These are phyloP conservation scores for Beauveria medogensis DNA, from an alignment of 2,329 filamentous ascomycete species.

Conservation along the genomic window DNA sequence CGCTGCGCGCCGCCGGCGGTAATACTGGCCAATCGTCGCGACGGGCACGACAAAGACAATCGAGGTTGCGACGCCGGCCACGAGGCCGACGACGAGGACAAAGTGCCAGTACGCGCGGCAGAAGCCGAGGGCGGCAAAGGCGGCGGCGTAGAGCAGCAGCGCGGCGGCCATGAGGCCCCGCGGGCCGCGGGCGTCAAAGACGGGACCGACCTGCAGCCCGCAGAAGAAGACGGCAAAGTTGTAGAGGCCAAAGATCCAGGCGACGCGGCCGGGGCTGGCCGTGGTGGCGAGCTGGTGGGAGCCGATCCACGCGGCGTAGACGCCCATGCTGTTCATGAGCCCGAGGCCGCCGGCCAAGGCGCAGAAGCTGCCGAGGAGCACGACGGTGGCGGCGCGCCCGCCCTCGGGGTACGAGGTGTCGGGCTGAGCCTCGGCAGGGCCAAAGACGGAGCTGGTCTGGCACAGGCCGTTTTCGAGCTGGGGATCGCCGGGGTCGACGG, in stretches of 20 bases:
- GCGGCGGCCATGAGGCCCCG: conserved; percentile 40
- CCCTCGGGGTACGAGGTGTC: conserved; percentile 55
- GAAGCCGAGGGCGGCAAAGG: conserved; percentile 11
- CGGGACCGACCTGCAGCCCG: conserved; percentile 59
- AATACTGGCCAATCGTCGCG: conserved; percentile 68
- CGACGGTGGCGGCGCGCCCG: conserved; percentile 54
- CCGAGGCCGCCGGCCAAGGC: conserved; percentile 55
- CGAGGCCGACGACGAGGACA: conserved; percentile 13
- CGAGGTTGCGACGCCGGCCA: conserved; percentile 10
- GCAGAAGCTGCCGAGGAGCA: conserved; percentile 58
- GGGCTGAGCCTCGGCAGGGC: not conserved
- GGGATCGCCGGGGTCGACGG: not conserved
- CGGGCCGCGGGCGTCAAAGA: conserved; percentile 61
- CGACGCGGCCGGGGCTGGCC: conserved; percentile 44
- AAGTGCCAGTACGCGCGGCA: conserved; percentile 16
- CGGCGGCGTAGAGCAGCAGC: conserved; percentile 6
- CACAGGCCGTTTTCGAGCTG: conserved; percentile 1
- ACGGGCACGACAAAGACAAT: conserved; percentile 27
- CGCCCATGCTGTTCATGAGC: conserved; percentile 55
- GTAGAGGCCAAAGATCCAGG: conserved; percentile 65
- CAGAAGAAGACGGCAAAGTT: conserved; percentile 61
- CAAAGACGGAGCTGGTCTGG: conserved; percentile 4
- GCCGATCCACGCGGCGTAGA: conserved; percentile 57
- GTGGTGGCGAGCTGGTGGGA: conserved; percentile 52
- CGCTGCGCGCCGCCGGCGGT: conserved; percentile 60